Evolutionary conservation across 1,139 yeast genomes (phyloP).

Genomic region (Yamadazyma atlantica): DNA sequence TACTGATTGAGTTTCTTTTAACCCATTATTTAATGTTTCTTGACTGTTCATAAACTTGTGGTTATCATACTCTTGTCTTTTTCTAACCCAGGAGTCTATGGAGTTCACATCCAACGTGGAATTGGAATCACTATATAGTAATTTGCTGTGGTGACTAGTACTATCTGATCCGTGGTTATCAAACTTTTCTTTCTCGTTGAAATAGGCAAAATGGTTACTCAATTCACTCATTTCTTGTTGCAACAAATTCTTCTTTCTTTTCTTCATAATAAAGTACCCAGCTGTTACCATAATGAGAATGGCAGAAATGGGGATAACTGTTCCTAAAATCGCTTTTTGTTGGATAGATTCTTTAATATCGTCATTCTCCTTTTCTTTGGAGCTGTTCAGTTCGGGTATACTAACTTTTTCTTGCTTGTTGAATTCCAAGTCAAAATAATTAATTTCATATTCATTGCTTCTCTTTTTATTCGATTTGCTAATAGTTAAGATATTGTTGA

Average conservation of each 20-base stretch:
- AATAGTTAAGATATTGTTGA: slow-evolving; percentile 37
- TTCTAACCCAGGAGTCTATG: slow-evolving; percentile 53
- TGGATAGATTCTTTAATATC: slow-evolving; percentile 14
- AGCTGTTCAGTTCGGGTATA: slow-evolving; percentile 9
- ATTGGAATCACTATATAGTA: slow-evolving; percentile 35
- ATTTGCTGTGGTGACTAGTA: slow-evolving; percentile 2
- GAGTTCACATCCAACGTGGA: slow-evolving; percentile 37
- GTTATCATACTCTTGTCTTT: slow-evolving; percentile 49
- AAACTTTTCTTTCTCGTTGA: slow-evolving; percentile 13
- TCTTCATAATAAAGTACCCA: slow-evolving; percentile 20
- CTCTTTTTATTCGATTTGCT: slow-evolving; percentile 13
- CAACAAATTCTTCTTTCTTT: slow-evolving; percentile 19
- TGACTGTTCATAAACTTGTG: slow-evolving; percentile 19
- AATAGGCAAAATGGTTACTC: slow-evolving; percentile 36
- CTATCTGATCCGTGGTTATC: slow-evolving; percentile 2
- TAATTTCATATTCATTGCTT: slow-evolving; percentile 11
- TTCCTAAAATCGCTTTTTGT: slow-evolving; percentile 35
- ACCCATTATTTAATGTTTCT: slow-evolving; percentile 13
- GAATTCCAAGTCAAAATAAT: slow-evolving; percentile 19
- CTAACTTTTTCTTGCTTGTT: slow-evolving; percentile 15
- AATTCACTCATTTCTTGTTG: slow-evolving; percentile 27
- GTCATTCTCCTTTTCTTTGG: not conserved
- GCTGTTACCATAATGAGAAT: slow-evolving; percentile 19
- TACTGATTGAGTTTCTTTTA: slow-evolving; percentile 10
- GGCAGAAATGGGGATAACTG: slow-evolving; percentile 33